phyloP scores from a whole-genome alignment of 805 yeast species.

The Wickerhamiella brachini region DNA sequence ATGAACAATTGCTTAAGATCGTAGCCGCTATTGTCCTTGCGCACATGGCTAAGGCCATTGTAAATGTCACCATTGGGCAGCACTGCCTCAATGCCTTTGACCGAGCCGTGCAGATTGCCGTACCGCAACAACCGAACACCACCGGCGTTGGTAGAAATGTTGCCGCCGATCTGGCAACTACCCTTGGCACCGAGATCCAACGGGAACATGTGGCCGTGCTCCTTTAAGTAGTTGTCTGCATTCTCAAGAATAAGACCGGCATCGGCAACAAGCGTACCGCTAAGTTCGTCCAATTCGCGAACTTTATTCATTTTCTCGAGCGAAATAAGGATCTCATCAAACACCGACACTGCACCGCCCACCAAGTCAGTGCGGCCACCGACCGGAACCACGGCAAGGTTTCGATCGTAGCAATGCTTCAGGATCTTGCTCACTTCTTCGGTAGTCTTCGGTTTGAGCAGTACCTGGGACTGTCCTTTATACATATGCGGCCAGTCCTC shows the following conservation, averaged over 20 bases:
- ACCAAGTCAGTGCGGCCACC: conserved; percentile 95
- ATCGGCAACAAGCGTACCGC: conserved; percentile 77
- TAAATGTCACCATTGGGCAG: conserved; percentile 73
- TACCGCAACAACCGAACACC: conserved; percentile 76
- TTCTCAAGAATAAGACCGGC: conserved; percentile 79
- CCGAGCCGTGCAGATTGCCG: conserved; percentile 85
- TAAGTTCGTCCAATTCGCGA: conserved; percentile 61
- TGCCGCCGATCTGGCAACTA: conserved; percentile 90
- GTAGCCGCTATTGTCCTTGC: conserved; percentile 92
- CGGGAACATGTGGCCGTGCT: conserved; percentile 81
- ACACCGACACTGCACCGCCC: conserved; percentile 85
- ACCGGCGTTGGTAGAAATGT: conserved; percentile 93
- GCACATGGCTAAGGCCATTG: conserved; percentile 64
- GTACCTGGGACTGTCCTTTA: conserved; percentile 66
- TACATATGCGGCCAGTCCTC: conserved; percentile 93
- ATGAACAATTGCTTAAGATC: conserved; percentile 84
- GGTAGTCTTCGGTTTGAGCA: conserved; percentile 70
- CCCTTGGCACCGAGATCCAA: conserved; percentile 92
- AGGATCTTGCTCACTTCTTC: conserved; percentile 62
- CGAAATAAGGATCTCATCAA: conserved; percentile 74
- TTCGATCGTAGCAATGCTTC: conserved; percentile 63
- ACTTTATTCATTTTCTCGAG: conserved; percentile 58
- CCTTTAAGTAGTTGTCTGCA: conserved; percentile 66
- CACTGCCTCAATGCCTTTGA: conserved; percentile 80
- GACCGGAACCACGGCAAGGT: conserved; percentile 81